Percentiles rank a stretch among this genome's conserved stretches.
Conservation (phyloP, 2,329 filamentous ascomycete genomes). For the Seiridium cupressi region DNA sequence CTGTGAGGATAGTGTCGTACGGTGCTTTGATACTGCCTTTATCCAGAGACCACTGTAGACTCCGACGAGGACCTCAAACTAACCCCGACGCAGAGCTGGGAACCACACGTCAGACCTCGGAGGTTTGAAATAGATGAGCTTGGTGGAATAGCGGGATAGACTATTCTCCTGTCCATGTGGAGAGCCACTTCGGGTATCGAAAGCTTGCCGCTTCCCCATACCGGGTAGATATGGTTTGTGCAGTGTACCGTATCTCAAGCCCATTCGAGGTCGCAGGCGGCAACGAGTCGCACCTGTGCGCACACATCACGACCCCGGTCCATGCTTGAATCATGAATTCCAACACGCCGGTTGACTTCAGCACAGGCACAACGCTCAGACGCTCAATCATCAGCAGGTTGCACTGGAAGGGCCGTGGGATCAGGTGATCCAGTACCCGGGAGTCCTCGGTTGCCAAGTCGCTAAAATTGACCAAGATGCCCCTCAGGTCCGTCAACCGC, state of each 20-base stretch:
- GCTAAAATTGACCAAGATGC: not conserved
- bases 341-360: not conserved
- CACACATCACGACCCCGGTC: not conserved
- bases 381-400: not conserved
- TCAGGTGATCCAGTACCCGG: not conserved
- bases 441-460: not conserved
- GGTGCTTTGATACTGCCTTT: no score
- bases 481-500: not conserved
- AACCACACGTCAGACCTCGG: not conserved
- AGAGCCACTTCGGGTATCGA: not conserved
- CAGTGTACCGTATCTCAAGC: no score
- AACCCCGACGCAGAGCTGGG: not conserved
- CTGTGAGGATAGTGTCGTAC: no score
- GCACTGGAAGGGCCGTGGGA: not conserved
- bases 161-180: not conserved
- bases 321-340: not conserved
- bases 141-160: not conserved
- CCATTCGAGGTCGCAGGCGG: not conserved
- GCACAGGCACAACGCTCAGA: not conserved
- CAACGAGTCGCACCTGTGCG: not conserved
- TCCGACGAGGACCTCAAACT: no score
- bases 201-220: not conserved
- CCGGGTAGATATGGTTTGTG: not conserved
- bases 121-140: slow-evolving; percentile 3
- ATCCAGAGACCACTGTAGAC: no score